Conservation (phyloP, 768 basidiomycete species). For the Lactifluus subvellereus region DNA sequence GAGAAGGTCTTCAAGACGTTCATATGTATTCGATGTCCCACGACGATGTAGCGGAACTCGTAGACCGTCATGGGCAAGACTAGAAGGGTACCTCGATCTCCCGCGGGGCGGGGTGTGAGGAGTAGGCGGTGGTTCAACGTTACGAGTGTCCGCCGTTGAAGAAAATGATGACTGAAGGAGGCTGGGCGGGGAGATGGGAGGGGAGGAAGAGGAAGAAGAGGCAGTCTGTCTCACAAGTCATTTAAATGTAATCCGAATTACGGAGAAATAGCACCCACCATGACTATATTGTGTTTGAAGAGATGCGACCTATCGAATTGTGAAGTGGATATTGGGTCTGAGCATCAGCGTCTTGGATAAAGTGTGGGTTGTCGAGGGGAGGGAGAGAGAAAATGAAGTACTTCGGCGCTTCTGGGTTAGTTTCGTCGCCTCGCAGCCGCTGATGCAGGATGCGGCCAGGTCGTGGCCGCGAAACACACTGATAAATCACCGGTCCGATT, state of each 20-base stretch:
- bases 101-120: constrained; percentile 22
- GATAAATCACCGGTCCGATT: no score
- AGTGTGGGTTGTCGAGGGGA: background rate
- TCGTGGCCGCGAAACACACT: background rate
- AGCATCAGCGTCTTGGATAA: constrained; percentile 7
- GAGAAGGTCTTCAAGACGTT: constrained; percentile 79
- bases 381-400: background rate
- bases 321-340: background rate
- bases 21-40: constrained; percentile 76
- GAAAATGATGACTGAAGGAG: constrained; percentile 19
- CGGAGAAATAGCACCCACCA: constrained; percentile 1
- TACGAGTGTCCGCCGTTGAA: constrained; percentile 5
- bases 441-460: background rate
- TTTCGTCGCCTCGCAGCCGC: background rate
- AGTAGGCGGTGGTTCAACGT: background rate
- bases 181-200: constrained; percentile 17
- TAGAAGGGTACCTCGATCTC: constrained; percentile 47
- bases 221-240: background rate
- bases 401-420: no score
- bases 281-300: background rate
- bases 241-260: background rate
- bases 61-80: constrained; percentile 37
- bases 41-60: constrained; percentile 72
- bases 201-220: constrained; percentile 3
- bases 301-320: constrained; percentile 8